These are phyloP conservation scores for Tagetes erecta DNA, from an alignment of 129 eudicot genomes.

Conservation along the genomic window DNA sequence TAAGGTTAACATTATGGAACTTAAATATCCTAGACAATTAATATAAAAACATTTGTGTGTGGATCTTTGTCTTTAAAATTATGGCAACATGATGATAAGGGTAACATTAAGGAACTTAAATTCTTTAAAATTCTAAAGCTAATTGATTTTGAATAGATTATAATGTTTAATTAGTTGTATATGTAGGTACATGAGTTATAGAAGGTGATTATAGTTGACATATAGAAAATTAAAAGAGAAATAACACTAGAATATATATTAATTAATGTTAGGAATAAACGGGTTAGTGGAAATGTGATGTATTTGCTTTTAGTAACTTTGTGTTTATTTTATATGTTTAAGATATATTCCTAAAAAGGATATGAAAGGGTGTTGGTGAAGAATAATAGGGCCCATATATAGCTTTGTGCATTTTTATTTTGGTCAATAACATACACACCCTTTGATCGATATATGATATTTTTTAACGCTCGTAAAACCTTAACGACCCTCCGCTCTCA, in stretches of 20 bases:
- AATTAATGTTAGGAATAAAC: slow-evolving; percentile 29
- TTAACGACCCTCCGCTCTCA: too few relatives aligned
- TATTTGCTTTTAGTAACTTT: slow-evolving; percentile 31
- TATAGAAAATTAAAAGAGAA: background rate
- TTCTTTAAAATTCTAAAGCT: background rate
- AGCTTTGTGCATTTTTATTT: too few relatives aligned
- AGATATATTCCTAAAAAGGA: slow-evolving; percentile 39
- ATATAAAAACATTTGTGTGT: background rate
- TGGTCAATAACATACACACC: too few relatives aligned
- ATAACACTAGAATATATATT: slow-evolving; percentile 16
- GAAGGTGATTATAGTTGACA: slow-evolving; percentile 1
- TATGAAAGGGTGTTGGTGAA: slow-evolving; percentile 43
- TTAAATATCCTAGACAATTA: background rate
- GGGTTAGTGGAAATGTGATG: slow-evolving; percentile 33
- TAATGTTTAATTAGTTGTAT: background rate
- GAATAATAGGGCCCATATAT: slow-evolving; percentile 32
- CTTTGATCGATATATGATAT: too few relatives aligned
- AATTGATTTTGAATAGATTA: background rate
- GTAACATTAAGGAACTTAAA: background rate
- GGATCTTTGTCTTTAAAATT: background rate
- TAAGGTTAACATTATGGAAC: too few relatives aligned
- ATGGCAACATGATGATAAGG: background rate
- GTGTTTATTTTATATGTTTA: slow-evolving; percentile 25
- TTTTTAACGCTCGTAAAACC: too few relatives aligned
- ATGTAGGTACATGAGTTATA: background rate